phyloP scores from a whole-genome alignment of 768 basidiomycete genomes.

The Lentinula aciculospora region DNA sequence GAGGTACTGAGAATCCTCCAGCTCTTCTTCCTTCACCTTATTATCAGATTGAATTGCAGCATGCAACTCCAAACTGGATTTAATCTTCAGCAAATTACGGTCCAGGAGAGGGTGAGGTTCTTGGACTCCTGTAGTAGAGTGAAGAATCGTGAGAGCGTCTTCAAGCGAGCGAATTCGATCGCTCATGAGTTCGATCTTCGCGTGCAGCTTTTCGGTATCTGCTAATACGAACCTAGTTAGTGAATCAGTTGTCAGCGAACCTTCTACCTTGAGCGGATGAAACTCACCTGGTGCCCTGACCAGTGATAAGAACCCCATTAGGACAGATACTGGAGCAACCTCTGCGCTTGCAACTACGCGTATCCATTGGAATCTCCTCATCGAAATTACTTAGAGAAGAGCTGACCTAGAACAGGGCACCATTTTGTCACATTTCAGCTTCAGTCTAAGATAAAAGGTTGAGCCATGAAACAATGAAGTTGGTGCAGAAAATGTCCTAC shows the following conservation, averaged over 20 bases:
- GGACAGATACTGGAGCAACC: slow-evolving; percentile 78
- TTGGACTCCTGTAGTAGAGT: slow-evolving; percentile 34
- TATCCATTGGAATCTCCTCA: background rate
- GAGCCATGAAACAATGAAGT: background rate
- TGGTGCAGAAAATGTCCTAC: slow-evolving; percentile 20
- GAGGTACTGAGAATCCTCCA: slow-evolving; percentile 46
- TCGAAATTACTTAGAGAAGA: background rate
- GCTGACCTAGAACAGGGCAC: slow-evolving; percentile 45
- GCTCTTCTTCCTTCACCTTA: slow-evolving; percentile 21
- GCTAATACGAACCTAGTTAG: slow-evolving; percentile 58
- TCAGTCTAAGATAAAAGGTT: slow-evolving; percentile 35
- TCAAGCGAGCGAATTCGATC: slow-evolving; percentile 69
- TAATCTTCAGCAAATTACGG: slow-evolving; percentile 57
- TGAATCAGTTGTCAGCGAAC: background rate
- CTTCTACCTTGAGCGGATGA: background rate
- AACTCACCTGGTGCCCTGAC: slow-evolving; percentile 66
- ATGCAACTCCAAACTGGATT: slow-evolving; percentile 65
- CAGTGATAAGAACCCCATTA: slow-evolving; percentile 68
- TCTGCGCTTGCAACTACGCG: slow-evolving; percentile 54
- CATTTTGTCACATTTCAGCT: slow-evolving; percentile 67
- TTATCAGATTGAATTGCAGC: slow-evolving; percentile 43
- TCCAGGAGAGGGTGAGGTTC: slow-evolving; percentile 57
- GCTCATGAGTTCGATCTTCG: slow-evolving; percentile 63
- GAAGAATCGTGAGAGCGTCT: slow-evolving; percentile 55
- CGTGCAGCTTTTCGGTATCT: slow-evolving; percentile 64